phyloP scores from a whole-genome alignment of 192 early-diverging fungal genomes.

The Podila horticola region DNA sequence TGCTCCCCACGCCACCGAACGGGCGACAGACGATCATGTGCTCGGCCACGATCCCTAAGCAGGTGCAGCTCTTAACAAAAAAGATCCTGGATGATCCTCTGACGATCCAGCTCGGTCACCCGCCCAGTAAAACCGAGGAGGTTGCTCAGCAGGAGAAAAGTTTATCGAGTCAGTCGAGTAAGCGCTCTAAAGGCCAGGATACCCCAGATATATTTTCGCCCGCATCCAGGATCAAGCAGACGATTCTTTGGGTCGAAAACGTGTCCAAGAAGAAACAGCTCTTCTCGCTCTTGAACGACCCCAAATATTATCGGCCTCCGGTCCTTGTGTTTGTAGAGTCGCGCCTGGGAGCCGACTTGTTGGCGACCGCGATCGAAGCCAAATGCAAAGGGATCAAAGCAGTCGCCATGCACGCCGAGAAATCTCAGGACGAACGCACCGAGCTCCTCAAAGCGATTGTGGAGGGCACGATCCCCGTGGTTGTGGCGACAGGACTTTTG shows the following conservation, averaged over 20 bases:
- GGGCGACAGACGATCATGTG: constrained; percentile 56
- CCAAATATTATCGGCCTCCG: constrained; percentile 62
- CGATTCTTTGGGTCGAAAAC: constrained; percentile 67
- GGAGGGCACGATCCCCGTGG: constrained; percentile 41
- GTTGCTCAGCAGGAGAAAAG: neutral
- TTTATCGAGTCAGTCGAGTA: neutral
- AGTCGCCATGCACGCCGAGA: constrained; percentile 62
- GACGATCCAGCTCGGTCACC: constrained; percentile 39
- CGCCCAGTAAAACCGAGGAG: constrained; percentile 3
- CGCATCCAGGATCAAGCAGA: constrained; percentile 58
- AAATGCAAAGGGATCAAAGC: constrained; percentile 47
- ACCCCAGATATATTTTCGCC: constrained; percentile 22
- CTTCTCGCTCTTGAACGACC: constrained; percentile 60
- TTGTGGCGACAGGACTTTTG: constrained; percentile 64
- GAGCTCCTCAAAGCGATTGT: constrained; percentile 41
- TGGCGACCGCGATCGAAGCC: constrained; percentile 55
- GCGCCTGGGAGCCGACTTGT: constrained; percentile 61
- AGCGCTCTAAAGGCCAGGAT: neutral
- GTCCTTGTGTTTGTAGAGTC: constrained; percentile 67
- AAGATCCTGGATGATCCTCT: constrained; percentile 43
- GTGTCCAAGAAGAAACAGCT: constrained; percentile 64
- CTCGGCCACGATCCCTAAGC: constrained; percentile 62
- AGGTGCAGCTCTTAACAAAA: constrained; percentile 26
- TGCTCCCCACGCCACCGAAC: constrained; percentile 32
- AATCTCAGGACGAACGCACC: constrained; percentile 55